Evolutionary conservation across 2,329 filamentous ascomycete species (phyloP).

Genomic region (Alternaria burnsii): DNA sequence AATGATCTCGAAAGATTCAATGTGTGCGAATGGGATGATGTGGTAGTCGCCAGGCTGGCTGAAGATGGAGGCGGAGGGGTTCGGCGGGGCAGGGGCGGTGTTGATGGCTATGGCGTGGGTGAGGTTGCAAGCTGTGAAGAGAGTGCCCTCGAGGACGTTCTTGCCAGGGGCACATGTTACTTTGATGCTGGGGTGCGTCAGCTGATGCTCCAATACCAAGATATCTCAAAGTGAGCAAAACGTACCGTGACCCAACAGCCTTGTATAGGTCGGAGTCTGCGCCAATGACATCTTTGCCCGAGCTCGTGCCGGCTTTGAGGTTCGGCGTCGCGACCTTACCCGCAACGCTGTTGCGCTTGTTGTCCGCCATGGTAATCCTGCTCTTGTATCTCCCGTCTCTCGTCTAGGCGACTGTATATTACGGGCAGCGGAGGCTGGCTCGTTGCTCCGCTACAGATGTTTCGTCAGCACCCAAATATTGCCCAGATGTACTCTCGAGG

Average conservation of each 20-base stretch:
- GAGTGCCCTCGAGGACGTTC: conserved; percentile 66
- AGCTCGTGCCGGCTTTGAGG: conserved; percentile 53
- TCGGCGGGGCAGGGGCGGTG: conserved; percentile 58
- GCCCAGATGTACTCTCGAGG: conserved; percentile 31
- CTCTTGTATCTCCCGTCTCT: conserved; percentile 51
- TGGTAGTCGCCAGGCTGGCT: conserved; percentile 64
- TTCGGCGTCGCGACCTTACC: conserved; percentile 62
- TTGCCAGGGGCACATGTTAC: conserved; percentile 63
- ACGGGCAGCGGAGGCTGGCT: conserved; percentile 14
- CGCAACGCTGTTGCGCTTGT: conserved; percentile 64
- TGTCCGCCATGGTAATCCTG: conserved; percentile 65
- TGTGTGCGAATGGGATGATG: conserved; percentile 67
- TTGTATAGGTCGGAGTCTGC: conserved; percentile 64
- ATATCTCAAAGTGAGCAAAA: background rate
- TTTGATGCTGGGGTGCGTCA: conserved; percentile 59
- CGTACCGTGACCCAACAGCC: conserved; percentile 69
- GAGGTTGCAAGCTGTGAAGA: conserved; percentile 69
- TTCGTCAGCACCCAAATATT: conserved; percentile 24
- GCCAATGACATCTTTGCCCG: conserved; percentile 57
- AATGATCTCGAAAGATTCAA: conserved; percentile 66
- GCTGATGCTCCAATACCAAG: background rate
- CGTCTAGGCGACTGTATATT: conserved; percentile 49
- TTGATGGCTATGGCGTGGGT: conserved; percentile 70
- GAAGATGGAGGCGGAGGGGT: conserved; percentile 51
- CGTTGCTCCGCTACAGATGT: conserved; percentile 11